Conservation (phyloP, 2,329 filamentous ascomycete species). For the Penicillium hesseltinei region DNA sequence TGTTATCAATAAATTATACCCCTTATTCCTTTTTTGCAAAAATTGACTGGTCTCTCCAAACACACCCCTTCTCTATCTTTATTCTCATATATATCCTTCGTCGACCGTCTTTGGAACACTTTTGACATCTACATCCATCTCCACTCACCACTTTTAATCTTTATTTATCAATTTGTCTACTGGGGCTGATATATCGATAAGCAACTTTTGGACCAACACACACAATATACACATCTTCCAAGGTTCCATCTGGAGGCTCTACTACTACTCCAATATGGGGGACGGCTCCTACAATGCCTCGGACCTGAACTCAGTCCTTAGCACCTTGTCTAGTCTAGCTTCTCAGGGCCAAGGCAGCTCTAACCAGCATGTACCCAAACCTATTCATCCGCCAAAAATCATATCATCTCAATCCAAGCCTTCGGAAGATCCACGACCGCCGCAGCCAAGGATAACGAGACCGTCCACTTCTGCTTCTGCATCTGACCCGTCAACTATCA, state of each 20-base stretch:
- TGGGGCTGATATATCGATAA: neutral
- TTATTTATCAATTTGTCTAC: neutral
- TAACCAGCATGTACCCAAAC: neutral
- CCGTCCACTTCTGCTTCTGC: conserved; percentile 4
- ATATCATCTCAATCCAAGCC: neutral
- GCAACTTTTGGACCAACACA: neutral
- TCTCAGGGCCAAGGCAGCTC: conserved; percentile 18
- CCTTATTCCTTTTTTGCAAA: neutral
- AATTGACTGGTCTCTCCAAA: neutral
- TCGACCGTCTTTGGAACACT: neutral
- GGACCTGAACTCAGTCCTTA: conserved; percentile 43
- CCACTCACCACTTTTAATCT: neutral
- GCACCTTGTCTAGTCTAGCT: conserved; percentile 41
- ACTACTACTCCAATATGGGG: conserved; percentile 11
- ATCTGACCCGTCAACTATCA: conserved; percentile 48
- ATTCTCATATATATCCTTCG: neutral
- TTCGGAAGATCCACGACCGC: neutral
- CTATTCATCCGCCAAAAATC: conserved; percentile 9
- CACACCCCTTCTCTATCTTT: neutral
- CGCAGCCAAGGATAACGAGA: conserved; percentile 9
- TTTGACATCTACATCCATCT: neutral
- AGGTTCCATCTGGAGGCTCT: neutral
- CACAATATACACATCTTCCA: neutral
- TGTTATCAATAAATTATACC: neutral
- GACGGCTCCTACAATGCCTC: conserved; percentile 30